Evolutionary conservation across 2,329 filamentous ascomycete species (phyloP).

Genomic region (Pseudogymnoascus sp.): DNA sequence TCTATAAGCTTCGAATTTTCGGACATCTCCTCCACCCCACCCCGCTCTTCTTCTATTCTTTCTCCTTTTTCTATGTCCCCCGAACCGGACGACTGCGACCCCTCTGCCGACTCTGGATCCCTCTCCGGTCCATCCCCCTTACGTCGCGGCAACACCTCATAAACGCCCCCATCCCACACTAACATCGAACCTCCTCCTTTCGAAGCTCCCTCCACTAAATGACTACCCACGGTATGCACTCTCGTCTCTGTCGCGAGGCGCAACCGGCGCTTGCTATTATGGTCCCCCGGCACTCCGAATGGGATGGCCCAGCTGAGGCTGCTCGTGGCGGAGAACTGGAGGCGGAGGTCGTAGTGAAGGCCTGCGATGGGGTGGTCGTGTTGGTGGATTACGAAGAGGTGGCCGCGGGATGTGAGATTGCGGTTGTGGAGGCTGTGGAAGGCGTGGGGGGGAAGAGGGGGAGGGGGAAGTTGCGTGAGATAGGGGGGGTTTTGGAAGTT

Average conservation of each 20-base stretch:
- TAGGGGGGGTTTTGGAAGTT: neutral
- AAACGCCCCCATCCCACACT: conserved; percentile 56
- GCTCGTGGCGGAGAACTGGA: conserved; percentile 61
- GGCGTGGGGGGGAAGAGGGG: neutral
- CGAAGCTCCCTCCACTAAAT: conserved; percentile 52
- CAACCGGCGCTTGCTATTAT: conserved; percentile 45
- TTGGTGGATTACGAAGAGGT: conserved; percentile 63
- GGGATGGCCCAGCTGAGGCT: conserved; percentile 41
- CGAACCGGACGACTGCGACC: neutral
- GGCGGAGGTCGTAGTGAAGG: conserved; percentile 59
- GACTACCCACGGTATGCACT: conserved; percentile 54
- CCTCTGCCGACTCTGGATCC: conserved; percentile 28
- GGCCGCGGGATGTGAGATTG: conserved; percentile 24
- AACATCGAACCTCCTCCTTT: conserved; percentile 47
- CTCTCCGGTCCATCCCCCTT: conserved; percentile 28
- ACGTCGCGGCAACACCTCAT: conserved; percentile 42
- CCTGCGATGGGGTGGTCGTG: conserved; percentile 65
- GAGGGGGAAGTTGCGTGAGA: neutral
- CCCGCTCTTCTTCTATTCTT: conserved; percentile 21
- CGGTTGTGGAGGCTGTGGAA: neutral
- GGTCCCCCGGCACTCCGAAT: conserved; percentile 53
- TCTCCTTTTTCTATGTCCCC: conserved; percentile 22
- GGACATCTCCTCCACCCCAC: conserved; percentile 21
- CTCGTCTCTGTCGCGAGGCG: conserved; percentile 55
- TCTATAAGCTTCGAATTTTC: conserved; percentile 41